Evolutionary conservation across 2,329 filamentous ascomycete genomes (phyloP), one percentile per base, ranked within the genome.

Genomic region (Epichloe typhina): DNA sequence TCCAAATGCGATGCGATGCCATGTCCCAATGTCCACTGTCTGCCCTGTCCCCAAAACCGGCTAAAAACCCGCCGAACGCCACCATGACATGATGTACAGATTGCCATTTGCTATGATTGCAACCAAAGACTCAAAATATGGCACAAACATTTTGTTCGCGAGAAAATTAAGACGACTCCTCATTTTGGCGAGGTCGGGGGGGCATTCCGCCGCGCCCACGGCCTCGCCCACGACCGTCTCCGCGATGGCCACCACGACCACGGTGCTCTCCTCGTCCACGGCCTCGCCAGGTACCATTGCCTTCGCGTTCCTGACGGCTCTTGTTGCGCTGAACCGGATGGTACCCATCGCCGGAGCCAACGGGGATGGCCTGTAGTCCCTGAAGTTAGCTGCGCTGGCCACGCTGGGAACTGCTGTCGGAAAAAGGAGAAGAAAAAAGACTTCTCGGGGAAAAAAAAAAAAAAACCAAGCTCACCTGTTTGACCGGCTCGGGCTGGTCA

Each of bases 301-400:
- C 71, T 50, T 79, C 77, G 47, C 77, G 72, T 51, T 73, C 74
- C 59, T 73, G 73, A 51, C 75, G 75, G 50, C 72, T 72, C 52
- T 75, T 74, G 65, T 78, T 77, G 60, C 79, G 78, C 60, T 79
- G 79, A 11, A 88, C 84, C 60, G 84, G 80, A 53, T 84, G 81
- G 73, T 88, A 89, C 23, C 84, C 85, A 60, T 88, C 85, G 57
- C 74, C 73, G 47, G 65, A 53, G 26, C 74, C 72, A 21, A 67
- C 56, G 8, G 66, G 57, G 7, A 66, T 56, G 47, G 74, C 69
- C 46, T 69, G 67, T 36, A 67, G 54, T 21, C 15, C 19, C 31
- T 41, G 4, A 36, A 49, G 15, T 49, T 37, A 46, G 31, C 17
- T 44, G 15, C 12, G 13, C 31, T 19, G 15, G n/a, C 13, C 33